Evolutionary conservation across 108 stramenopile genomes (phyloP), one percentile per base, ranked within the genome.

Genomic region (Ochromonas danica): DNA sequence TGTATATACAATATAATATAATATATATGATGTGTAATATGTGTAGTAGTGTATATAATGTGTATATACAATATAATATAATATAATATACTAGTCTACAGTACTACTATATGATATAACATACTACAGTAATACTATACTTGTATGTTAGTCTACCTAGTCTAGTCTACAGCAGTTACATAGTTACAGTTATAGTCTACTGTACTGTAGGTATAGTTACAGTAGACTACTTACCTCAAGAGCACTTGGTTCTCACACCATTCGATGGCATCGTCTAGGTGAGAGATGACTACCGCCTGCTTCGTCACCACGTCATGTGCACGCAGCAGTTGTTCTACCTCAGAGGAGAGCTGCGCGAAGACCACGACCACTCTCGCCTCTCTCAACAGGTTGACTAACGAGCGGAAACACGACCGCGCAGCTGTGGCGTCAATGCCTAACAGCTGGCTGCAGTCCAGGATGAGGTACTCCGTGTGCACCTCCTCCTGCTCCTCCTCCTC

Each of bases 351-450:
- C 3, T 79, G 84, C 0, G 87, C 81, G 40, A 88, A 85, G 1
- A 87, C 78, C 41, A 88, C 62, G n/a, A 42, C 40, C 14, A 82
- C 78, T 1, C 61, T 75, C 28, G 71, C 62, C 10, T 40, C 63
- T 30, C 36, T 42, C 41, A 89, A 79, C 27, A 79, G 10, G n/a
- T 81, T 60, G 67, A 80, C 78, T 10, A 89, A 65, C 63, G 82
- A 86, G 31, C 86, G 61, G 77, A 89, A 89, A 85, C 88, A 89
- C 28, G 81, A 61, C 40, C 88, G 85, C 1, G 85, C 88, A 42
- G 88, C 85, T 0, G 88, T 89, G 10, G 88, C 87, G 27, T 89
- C 88, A 17, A 89, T 51, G 27, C 88, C 88, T n/a, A n/a, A n/a
- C n/a, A n/a, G n/a, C n/a, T n/a, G n/a, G n/a, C n/a, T n/a, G n/a